Conservation (phyloP, 768 basidiomycete genomes). For the Tylopilus balloui region DNA sequence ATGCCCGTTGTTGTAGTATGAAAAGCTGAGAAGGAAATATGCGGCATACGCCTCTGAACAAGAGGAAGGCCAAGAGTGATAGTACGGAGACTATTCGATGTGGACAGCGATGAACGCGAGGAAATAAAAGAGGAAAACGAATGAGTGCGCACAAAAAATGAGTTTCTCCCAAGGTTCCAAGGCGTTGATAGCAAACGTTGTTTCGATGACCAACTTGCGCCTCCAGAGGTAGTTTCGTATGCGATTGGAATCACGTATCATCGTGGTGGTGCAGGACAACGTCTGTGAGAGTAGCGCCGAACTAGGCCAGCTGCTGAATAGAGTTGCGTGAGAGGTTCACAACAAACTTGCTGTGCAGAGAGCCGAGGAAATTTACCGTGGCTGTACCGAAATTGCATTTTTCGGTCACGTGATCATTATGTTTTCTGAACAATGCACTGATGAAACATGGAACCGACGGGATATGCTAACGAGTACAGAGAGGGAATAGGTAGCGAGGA, state of each 20-base stretch:
- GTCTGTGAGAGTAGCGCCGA: background rate
- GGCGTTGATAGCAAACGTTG: constrained; percentile 55
- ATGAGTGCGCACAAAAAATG: constrained; percentile 46
- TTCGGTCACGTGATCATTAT: background rate
- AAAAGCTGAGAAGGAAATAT: constrained; percentile 58
- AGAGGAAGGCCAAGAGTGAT: constrained; percentile 37
- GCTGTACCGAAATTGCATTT: too few relatives aligned
- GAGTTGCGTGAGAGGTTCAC: constrained; percentile 3
- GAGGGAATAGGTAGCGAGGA: constrained; percentile 10
- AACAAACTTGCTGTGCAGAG: too few relatives aligned
- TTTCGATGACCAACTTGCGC: constrained; percentile 51
- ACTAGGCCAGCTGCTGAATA: background rate
- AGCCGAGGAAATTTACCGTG: too few relatives aligned
- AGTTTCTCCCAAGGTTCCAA: constrained; percentile 69
- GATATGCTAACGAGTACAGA: constrained; percentile 16
- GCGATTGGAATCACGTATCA: constrained; percentile 15
- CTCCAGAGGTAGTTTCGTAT: constrained; percentile 44
- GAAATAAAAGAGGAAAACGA: background rate
- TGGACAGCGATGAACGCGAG: background rate
- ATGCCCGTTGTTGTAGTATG: constrained; percentile 47
- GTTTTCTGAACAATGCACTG: background rate
- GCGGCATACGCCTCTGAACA: constrained; percentile 48
- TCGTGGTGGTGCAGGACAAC: constrained; percentile 1
- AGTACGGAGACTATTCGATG: constrained; percentile 37
- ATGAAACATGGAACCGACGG: background rate